Conservation (phyloP, 805 yeast species). For the Ogataea zsoltii region DNA sequence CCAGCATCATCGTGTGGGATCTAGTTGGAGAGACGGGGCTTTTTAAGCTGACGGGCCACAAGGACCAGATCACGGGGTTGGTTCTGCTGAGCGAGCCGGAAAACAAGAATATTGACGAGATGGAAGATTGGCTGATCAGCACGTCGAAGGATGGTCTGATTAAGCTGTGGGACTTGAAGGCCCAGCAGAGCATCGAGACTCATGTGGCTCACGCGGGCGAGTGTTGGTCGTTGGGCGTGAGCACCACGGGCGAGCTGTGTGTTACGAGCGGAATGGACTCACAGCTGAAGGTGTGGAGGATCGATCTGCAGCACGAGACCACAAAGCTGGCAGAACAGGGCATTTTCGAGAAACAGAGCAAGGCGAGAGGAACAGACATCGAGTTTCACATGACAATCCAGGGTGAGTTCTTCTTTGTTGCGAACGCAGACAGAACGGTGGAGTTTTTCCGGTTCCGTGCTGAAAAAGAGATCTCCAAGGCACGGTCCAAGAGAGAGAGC, state of each 20-base stretch:
- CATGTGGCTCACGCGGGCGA: conserved; percentile 93
- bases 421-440: conserved; percentile 76
- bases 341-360: conserved; percentile 70
- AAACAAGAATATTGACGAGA: conserved; percentile 43
- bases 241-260: conserved; percentile 37
- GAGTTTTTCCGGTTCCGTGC: conserved; percentile 80
- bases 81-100: conserved; percentile 43
- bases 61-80: conserved; percentile 82
- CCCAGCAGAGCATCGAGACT: conserved; percentile 90
- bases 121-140: conserved; percentile 72
- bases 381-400: conserved; percentile 44
- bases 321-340: conserved; percentile 60
- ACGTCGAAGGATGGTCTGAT: conserved; percentile 87
- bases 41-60: conserved; percentile 83
- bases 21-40: conserved; percentile 89
- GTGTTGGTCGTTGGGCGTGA: conserved; percentile 79
- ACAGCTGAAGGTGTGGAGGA: conserved; percentile 79
- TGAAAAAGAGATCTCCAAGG: conserved; percentile 75
- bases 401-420: conserved; percentile 61
- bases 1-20: conserved; percentile 90
- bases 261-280: conserved; percentile 80
- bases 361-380: conserved; percentile 64
- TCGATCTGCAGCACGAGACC: conserved; percentile 57
- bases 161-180: conserved; percentile 89
- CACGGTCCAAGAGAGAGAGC: conserved; percentile 72